phyloP scores from a whole-genome alignment of 192 early-diverging fungal species.

The Entophlyctis luteolus region DNA sequence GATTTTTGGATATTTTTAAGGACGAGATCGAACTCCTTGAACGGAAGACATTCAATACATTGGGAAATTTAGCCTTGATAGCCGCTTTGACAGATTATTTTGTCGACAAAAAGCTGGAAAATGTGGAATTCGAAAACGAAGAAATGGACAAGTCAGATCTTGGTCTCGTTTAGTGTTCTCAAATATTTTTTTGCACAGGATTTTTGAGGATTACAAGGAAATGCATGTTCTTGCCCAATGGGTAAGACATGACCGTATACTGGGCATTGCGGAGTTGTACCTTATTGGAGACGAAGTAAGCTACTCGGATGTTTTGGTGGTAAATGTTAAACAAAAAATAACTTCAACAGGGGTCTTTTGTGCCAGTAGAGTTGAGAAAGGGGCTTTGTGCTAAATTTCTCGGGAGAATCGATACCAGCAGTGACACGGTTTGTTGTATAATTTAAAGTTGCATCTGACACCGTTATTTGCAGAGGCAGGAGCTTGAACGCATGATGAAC shows the following conservation, averaged over 20 bases:
- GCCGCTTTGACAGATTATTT: background rate
- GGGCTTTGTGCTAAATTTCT: background rate
- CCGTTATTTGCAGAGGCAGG: background rate
- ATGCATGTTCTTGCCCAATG: conserved; percentile 5
- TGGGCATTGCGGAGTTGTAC: background rate
- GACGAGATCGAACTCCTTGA: conserved; percentile 3
- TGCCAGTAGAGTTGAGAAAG: conserved; percentile 2
- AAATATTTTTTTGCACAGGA: background rate
- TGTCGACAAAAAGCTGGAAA: conserved; percentile 6
- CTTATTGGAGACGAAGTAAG: conserved; percentile 27
- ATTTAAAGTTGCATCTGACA: background rate
- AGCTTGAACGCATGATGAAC: background rate
- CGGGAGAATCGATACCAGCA: background rate
- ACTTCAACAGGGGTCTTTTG: background rate
- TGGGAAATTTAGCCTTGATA: background rate
- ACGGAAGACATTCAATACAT: background rate
- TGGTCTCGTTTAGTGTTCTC: background rate
- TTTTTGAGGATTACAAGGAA: conserved; percentile 10
- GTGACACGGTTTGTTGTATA: too few species aligned
- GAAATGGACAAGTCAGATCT: conserved; percentile 28
- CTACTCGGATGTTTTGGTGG: background rate
- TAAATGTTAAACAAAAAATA: background rate
- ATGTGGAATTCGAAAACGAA: conserved; percentile 34
- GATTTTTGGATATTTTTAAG: conserved; percentile 14
- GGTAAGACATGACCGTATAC: conserved; percentile 3